Evolutionary conservation across 805 yeast species (phyloP).

Genomic region (Suhomyces kilbournensis): DNA sequence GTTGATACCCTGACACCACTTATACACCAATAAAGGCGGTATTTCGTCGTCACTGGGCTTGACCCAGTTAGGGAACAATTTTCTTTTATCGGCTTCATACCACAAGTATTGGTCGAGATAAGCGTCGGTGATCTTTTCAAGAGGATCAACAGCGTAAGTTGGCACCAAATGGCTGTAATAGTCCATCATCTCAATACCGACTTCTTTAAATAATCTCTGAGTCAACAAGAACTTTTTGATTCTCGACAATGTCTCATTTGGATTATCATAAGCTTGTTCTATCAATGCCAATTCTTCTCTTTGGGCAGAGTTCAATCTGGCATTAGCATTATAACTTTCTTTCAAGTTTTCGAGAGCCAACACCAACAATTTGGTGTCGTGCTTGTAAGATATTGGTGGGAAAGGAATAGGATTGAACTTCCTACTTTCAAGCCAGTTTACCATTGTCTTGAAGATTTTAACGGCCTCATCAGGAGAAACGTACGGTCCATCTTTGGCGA

Average conservation of each 20-base stretch:
- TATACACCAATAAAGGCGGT: constrained; percentile 86
- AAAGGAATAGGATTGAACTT: constrained; percentile 86
- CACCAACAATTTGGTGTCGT: constrained; percentile 86
- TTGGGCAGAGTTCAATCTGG: constrained; percentile 79
- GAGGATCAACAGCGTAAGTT: constrained; percentile 82
- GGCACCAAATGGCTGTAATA: constrained; percentile 81
- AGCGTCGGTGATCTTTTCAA: constrained; percentile 95
- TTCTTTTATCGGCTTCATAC: constrained; percentile 89
- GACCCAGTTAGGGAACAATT: constrained; percentile 91
- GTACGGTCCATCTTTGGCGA: constrained; percentile 83
- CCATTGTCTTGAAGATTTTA: constrained; percentile 79
- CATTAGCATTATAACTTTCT: constrained; percentile 64
- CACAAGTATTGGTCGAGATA: constrained; percentile 92
- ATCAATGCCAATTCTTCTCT: constrained; percentile 90
- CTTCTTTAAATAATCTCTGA: constrained; percentile 90
- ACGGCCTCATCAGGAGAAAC: constrained; percentile 87
- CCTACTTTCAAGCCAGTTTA: constrained; percentile 84
- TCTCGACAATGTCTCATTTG: constrained; percentile 86
- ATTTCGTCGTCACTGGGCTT: constrained; percentile 94
- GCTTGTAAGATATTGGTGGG: constrained; percentile 88
- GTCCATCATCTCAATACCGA: constrained; percentile 85
- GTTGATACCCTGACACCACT: constrained; percentile 91
- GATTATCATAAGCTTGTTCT: constrained; percentile 96
- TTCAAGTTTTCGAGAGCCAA: constrained; percentile 87
- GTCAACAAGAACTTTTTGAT: constrained; percentile 79